Evolutionary conservation across 2,329 filamentous ascomycete genomes (phyloP).

Genomic region (Dryadomyces quercus-mongolicae): DNA sequence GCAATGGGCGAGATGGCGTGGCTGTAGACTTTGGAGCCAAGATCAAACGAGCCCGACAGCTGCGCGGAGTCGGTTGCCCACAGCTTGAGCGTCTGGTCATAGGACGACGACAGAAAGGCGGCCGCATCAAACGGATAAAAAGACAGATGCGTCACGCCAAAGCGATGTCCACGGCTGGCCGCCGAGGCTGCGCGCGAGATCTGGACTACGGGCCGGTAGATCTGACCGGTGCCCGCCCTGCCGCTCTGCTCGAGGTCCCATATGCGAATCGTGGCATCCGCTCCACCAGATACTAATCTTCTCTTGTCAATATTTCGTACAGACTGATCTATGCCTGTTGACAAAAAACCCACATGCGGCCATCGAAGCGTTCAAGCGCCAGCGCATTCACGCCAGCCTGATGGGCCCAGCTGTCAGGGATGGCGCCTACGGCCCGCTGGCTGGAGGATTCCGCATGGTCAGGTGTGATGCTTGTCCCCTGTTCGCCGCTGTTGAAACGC

Average conservation of each 20-base stretch:
- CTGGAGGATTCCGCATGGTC: slow-evolving; percentile 8
- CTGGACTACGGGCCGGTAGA: slow-evolving; percentile 40
- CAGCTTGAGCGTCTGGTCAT: slow-evolving; percentile 65
- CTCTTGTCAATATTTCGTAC: slow-evolving; percentile 1
- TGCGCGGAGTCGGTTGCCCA: slow-evolving; percentile 54
- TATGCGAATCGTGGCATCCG: slow-evolving; percentile 70
- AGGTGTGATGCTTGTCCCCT: slow-evolving; percentile 18
- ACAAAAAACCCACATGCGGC: slow-evolving; percentile 48
- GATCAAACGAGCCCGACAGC: slow-evolving; percentile 53
- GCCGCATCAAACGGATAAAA: slow-evolving; percentile 71
- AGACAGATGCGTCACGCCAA: slow-evolving; percentile 62
- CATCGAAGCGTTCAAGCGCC: slow-evolving; percentile 71
- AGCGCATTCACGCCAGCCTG: slow-evolving; percentile 67
- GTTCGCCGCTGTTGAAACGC: slow-evolving; percentile 55
- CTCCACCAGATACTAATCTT: slow-evolving; percentile 72
- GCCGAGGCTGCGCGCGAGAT: slow-evolving; percentile 24
- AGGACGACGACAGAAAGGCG: slow-evolving; percentile 66
- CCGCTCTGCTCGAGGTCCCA: slow-evolving; percentile 68
- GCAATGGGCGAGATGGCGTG: slow-evolving; percentile 68
- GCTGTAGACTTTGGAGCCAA: slow-evolving; percentile 59
- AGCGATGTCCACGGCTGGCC: slow-evolving; percentile 36
- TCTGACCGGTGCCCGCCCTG: slow-evolving; percentile 30
- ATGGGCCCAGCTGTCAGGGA: slow-evolving; percentile 47
- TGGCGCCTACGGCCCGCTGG: background rate
- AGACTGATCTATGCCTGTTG: no score